Percentiles rank a stretch among this genome's conserved stretches.
phyloP scores from a whole-genome alignment of 2,329 filamentous ascomycete genomes.

The Neopestalotiopsis sp. region DNA sequence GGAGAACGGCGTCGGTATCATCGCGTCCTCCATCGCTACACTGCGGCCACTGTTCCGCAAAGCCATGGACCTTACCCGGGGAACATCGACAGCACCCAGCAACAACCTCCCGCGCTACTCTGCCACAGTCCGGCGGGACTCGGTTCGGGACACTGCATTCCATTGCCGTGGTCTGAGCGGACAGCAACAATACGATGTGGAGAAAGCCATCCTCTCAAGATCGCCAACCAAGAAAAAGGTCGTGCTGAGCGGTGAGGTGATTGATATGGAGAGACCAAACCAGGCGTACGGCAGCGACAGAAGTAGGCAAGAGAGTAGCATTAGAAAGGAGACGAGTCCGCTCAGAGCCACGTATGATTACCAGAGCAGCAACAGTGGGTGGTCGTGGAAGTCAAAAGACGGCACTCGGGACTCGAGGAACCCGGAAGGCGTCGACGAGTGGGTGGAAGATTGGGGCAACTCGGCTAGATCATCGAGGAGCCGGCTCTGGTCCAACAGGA shows the following conservation, averaged over 20 bases:
- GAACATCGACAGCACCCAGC: background rate
- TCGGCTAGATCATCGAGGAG: constrained; percentile 10
- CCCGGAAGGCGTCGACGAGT: constrained; percentile 1
- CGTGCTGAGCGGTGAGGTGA: constrained; percentile 6
- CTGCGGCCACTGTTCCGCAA: constrained; percentile 40
- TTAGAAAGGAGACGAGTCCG: background rate
- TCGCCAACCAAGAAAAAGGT: background rate
- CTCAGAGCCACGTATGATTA: constrained; percentile 5
- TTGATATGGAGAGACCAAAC: constrained; percentile 3
- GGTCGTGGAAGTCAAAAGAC: constrained; percentile 14
- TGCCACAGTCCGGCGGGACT: background rate
- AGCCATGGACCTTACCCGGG: constrained; percentile 22
- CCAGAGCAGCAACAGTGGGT: constrained; percentile 12
- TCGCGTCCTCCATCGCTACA: constrained; percentile 45
- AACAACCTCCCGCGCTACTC: background rate
- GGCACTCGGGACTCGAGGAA: background rate
- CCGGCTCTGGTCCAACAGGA: background rate
- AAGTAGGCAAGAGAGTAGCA: background rate
- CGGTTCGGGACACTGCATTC: constrained; percentile 9
- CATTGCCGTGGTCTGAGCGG: constrained; percentile 10
- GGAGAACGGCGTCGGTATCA: constrained; percentile 47
- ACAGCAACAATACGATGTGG: constrained; percentile 5
- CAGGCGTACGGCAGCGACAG: background rate
- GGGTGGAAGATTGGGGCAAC: constrained; percentile 11
- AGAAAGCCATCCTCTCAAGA: constrained; percentile 2